Percentiles rank a stretch among this genome's conserved stretches.
phyloP scores from a whole-genome alignment of 2,329 filamentous ascomycete species.

The Leptographium flavum region DNA sequence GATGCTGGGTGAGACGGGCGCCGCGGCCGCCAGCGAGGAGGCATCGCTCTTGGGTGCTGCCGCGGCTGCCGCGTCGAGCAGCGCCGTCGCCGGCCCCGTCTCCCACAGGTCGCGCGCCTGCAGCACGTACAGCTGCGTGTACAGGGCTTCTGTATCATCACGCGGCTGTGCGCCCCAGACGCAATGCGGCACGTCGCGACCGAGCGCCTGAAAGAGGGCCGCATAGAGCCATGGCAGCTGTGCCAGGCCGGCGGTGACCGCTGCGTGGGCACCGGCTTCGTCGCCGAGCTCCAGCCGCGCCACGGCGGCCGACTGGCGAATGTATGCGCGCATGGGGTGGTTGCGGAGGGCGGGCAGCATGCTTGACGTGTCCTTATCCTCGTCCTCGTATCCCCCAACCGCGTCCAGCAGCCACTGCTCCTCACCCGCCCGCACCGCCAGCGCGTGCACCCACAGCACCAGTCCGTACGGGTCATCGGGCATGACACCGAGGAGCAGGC shows the following conservation, averaged over 20 bases:
- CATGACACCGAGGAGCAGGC: conserved; percentile 64
- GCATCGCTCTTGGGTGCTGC: conserved; percentile 15
- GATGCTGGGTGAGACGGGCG: conserved; percentile 32
- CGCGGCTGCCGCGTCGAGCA: conserved; percentile 55
- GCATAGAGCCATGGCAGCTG: conserved; percentile 74
- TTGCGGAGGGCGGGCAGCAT: neutral
- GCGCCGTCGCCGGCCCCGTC: conserved; percentile 50
- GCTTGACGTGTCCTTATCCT: conserved; percentile 5
- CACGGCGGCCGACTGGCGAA: conserved; percentile 62
- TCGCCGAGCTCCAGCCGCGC: conserved; percentile 62
- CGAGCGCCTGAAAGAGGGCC: conserved; percentile 64
- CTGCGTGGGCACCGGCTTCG: conserved; percentile 45
- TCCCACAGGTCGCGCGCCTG: conserved; percentile 79
- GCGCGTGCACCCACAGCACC: conserved; percentile 64
- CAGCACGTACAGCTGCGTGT: conserved; percentile 61
- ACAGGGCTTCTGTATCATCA: conserved; percentile 49
- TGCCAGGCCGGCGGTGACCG: conserved; percentile 54
- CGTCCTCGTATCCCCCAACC: conserved; percentile 28
- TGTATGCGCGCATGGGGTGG: conserved; percentile 37
- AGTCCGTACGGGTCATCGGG: conserved; percentile 73
- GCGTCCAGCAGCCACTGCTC: conserved; percentile 63
- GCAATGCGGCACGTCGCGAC: conserved; percentile 60
- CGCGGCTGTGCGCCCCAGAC: conserved; percentile 70
- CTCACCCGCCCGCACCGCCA: conserved; percentile 71
- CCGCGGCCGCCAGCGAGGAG: conserved; percentile 21